Evolutionary conservation across 305 asterid species (phyloP), one percentile per base, ranked within the genome.

Genomic region (Fraxinus xanthoxyloides): DNA sequence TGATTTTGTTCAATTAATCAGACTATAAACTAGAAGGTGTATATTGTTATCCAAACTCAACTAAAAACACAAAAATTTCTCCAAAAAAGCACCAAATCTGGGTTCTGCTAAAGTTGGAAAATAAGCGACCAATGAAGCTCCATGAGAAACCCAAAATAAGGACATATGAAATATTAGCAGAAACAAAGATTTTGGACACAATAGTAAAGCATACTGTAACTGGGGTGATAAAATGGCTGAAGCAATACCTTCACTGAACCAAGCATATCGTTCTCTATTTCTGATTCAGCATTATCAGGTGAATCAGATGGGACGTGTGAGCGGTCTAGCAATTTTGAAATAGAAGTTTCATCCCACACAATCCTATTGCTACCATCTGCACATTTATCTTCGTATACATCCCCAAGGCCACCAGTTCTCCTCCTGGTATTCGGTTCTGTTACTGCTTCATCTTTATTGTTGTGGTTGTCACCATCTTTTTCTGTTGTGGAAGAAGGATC

Each of bases 371-470:
- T 91, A 65, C 88, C 90, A 84, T 92, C 98, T 34, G 97, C 94
- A 90, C 99, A 97, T 85, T 89, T 92, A 81, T 97, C 98, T 87
- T 89, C 78, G 89, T 95, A 97, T 15, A 97, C 99, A 88, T 95
- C 97, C 77, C 99, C 99, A 76, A 97, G 97, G 84, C 97, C 94
- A 82, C 99, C 98, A 84, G 93, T 90, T 75, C 91, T 88, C 85
- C 91, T 92, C 91, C 87, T 91, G 81, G 91, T 84, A 88, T 81
- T 93, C 48, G 90, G 93, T 85, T 95, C 98, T 35, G 86, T 30
- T 78, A 72, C 56, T 54, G 87, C 87, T 81, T 89, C 95, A 80
- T 90, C 92, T 84, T 86, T 92, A 81, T 86, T 86, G 80, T 77
- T 75, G 59, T 82, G 79, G 80, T 84, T 85, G 84, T 91, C 99